phyloP scores from a whole-genome alignment of 192 early-diverging fungal genomes.

The Coemansia sp. region DNA sequence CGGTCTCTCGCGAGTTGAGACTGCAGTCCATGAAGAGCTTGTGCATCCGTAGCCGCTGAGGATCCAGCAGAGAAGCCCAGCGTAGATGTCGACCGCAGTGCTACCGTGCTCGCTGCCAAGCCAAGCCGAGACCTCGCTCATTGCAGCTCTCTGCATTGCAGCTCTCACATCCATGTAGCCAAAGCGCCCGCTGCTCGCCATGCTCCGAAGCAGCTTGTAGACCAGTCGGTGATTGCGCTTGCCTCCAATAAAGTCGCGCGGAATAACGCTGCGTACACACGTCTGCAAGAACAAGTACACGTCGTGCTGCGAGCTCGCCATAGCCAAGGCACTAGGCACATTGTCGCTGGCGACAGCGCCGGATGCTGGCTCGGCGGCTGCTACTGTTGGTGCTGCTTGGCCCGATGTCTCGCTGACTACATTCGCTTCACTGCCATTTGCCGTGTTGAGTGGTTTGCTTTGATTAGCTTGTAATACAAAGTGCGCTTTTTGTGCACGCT shows the following conservation, averaged over 20 bases:
- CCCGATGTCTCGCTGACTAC: not conserved
- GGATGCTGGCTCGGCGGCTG: constrained; percentile 3
- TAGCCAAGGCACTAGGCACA: constrained; percentile 18
- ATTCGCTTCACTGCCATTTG: too few relatives aligned
- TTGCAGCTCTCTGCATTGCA: constrained; percentile 61
- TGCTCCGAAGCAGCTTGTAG: constrained; percentile 59
- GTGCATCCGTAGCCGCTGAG: constrained; percentile 50
- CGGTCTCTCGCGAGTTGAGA: constrained; percentile 62
- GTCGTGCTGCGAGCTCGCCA: constrained; percentile 15
- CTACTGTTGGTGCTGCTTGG: not conserved
- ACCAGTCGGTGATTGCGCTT: constrained; percentile 58
- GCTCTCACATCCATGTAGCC: constrained; percentile 66
- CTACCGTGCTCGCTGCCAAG: not conserved
- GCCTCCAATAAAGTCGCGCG: constrained; percentile 65
- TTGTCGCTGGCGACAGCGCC: not conserved
- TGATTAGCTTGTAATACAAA: too few relatives aligned
- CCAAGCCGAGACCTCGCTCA: constrained; percentile 35
- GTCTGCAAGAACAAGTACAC: constrained; percentile 58
- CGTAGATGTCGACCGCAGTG: constrained; percentile 54
- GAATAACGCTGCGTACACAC: constrained; percentile 62
- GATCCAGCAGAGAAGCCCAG: constrained; percentile 70
- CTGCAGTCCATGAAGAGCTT: constrained; percentile 65
- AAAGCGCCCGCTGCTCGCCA: constrained; percentile 62
- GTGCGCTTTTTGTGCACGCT: too few relatives aligned
- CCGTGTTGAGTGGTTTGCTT: too few relatives aligned